phyloP scores from a whole-genome alignment of 192 early-diverging fungal genomes.

The Chytriomyces hyalinus region DNA sequence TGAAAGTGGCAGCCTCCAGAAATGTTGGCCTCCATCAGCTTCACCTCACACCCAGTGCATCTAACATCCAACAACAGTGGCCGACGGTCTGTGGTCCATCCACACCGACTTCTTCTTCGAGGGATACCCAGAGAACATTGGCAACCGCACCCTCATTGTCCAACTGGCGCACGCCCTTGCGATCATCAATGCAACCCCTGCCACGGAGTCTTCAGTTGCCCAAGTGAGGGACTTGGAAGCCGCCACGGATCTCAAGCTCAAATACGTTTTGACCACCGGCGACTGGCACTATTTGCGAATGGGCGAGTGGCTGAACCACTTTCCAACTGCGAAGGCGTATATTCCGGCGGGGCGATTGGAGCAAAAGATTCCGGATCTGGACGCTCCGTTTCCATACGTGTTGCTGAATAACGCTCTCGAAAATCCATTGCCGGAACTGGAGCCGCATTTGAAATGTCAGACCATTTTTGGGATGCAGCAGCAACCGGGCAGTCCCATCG shows the following conservation, averaged over 20 bases:
- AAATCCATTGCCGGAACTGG: slow-evolving; percentile 8
- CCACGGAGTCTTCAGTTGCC: not conserved
- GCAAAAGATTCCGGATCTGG: slow-evolving; percentile 2
- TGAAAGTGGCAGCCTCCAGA: too few relatives aligned
- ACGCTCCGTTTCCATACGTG: slow-evolving; percentile 6
- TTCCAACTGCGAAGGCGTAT: slow-evolving; percentile 4
- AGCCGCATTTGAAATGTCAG: not conserved
- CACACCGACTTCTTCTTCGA: slow-evolving; percentile 12
- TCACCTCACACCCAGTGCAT: too few relatives aligned
- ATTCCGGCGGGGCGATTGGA: slow-evolving; percentile 4
- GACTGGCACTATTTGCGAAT: slow-evolving; percentile 20
- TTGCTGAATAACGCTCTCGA: not conserved
- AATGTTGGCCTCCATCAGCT: too few relatives aligned
- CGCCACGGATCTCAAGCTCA: not conserved
- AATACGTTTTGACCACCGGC: not conserved
- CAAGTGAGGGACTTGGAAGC: slow-evolving; percentile 3
- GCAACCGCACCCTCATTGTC: slow-evolving; percentile 6
- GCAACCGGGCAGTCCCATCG: too few relatives aligned
- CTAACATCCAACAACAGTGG: too few relatives aligned
- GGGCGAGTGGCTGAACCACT: slow-evolving; percentile 12
- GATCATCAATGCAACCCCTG: slow-evolving; percentile 7
- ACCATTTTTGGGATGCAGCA: slow-evolving; percentile 18
- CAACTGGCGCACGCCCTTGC: not conserved
- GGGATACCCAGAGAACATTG: not conserved
- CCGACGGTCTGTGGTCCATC: slow-evolving; percentile 11